These are phyloP conservation scores for Gamsiella multidivaricata DNA, from an alignment of 192 early-diverging fungal genomes.

Conservation along the genomic window DNA sequence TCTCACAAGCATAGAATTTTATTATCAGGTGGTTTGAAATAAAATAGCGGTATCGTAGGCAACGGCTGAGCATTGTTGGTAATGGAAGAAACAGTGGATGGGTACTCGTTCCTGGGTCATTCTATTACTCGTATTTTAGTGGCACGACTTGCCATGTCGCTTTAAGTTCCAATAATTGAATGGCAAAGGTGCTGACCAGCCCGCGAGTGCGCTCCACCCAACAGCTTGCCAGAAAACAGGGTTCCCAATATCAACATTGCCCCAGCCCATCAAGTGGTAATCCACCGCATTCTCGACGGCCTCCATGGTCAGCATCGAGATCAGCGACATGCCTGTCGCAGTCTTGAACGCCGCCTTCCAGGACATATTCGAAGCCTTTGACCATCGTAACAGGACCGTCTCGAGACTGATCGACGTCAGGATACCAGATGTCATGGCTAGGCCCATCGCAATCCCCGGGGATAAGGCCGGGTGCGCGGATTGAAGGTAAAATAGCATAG, in stretches of 20 bases:
- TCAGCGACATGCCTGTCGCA: constrained; percentile 67
- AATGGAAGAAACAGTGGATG: too few relatives aligned
- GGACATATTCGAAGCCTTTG: constrained; percentile 28
- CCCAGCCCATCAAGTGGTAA: constrained; percentile 63
- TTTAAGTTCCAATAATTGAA: constrained; percentile 67
- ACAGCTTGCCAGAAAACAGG: constrained; percentile 61
- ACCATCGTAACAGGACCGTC: constrained; percentile 54
- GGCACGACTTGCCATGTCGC: constrained; percentile 63
- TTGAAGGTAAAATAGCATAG: constrained; percentile 65
- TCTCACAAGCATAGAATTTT: too few relatives aligned
- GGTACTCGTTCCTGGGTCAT: too few relatives aligned
- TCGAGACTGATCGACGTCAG: constrained; percentile 62
- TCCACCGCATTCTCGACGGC: constrained; percentile 63
- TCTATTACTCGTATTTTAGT: constrained; percentile 38
- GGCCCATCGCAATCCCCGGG: constrained; percentile 52
- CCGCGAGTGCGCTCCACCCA: constrained; percentile 49
- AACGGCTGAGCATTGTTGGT: too few relatives aligned
- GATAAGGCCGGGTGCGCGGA: constrained; percentile 54
- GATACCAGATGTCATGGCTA: constrained; percentile 62
- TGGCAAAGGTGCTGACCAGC: constrained; percentile 64
- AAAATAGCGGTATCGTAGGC: too few relatives aligned
- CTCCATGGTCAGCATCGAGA: constrained; percentile 69
- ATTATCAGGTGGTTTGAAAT: too few relatives aligned
- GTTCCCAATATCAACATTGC: constrained; percentile 54
- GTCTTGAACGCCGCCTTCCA: constrained; percentile 59